Evolutionary conservation across 768 basidiomycete species (phyloP).

Genomic region (Astraeus odoratus): DNA sequence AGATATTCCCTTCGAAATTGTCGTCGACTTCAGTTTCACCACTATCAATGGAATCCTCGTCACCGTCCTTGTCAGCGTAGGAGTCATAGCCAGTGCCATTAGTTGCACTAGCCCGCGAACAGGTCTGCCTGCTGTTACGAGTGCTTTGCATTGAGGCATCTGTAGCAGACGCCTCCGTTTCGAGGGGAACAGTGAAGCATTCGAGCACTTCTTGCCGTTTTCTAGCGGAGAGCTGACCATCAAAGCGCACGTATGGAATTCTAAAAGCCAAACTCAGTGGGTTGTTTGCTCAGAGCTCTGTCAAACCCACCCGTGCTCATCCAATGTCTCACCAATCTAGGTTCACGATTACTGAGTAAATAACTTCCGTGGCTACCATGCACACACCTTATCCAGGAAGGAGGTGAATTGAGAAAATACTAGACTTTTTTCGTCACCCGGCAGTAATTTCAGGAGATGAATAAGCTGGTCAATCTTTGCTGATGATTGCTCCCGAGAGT

Average conservation of each 20-base stretch:
- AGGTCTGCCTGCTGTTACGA: slow-evolving; percentile 5
- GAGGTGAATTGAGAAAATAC: slow-evolving; percentile 90
- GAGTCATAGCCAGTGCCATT: not conserved
- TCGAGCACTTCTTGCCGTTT: slow-evolving; percentile 72
- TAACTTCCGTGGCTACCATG: not conserved
- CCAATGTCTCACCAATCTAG: slow-evolving; percentile 70
- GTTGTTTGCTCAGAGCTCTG: not conserved
- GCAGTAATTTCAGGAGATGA: slow-evolving; percentile 63
- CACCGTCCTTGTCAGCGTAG: not conserved
- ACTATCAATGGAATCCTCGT: too few species aligned
- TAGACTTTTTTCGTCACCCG: slow-evolving; percentile 66
- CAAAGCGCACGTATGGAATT: slow-evolving; percentile 74
- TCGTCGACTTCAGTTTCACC: slow-evolving; percentile 22
- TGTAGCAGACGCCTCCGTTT: slow-evolving; percentile 23
- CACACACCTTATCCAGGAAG: slow-evolving; percentile 67
- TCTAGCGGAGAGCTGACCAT: slow-evolving; percentile 80
- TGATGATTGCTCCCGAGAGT: slow-evolving; percentile 49
- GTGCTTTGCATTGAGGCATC: slow-evolving; percentile 12
- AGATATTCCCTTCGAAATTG: slow-evolving; percentile 26
- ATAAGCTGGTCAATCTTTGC: slow-evolving; percentile 83
- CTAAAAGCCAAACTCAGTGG: slow-evolving; percentile 27
- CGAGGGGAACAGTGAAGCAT: slow-evolving; percentile 64
- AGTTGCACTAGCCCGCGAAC: not conserved
- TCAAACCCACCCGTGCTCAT: slow-evolving; percentile 49
- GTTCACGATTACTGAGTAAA: not conserved